Base-by-base conservation (phyloP, 768 basidiomycete species). In the Termitomyces bulborhizus region DNA sequence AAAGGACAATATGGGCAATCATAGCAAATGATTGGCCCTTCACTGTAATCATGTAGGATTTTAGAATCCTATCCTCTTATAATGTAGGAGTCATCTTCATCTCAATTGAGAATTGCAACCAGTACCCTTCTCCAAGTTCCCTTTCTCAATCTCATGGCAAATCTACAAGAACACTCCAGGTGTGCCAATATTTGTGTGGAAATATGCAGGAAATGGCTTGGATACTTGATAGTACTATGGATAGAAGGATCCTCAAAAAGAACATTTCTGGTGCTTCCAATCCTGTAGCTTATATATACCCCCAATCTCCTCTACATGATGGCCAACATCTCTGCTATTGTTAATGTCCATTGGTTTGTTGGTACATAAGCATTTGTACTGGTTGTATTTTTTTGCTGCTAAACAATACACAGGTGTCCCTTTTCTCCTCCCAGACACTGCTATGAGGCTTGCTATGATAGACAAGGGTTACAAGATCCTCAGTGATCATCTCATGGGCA, bases 61-160 rank as follows among this genome's bases (percentile, higher is more conserved):
- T 21, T 21, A 21, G 21, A 21, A 21, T 21, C 21, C 21, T 21
- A 21, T 2, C 21, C 21, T 21, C 21, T 21, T 21, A 21, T 21
- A 21, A 21, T 21, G 21, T 21, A 21, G 21, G 21, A 21, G 21
- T 8, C 29, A 34, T 42, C 4, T 26, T 3, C 29, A 31, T 21
- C 8, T 15, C 18, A 26, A 24, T 16, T 24, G 13, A 52, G 12
- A 6, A 15, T 27, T 39, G 12, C 13, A 31, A 44, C 3, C 32
- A 81, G 78, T 18, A 71, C 77, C 2, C 66, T 75, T 26, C 61
- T 83, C 16, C 74, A 79, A 46, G 76, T 85, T 39, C 78, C 84
- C 0, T 90, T 91, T 71, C 77, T 91, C n/a, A 92, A 93, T 65
- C 73, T 91, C 31, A 81, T 93, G 76, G 75, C 81, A 4, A 86